phyloP scores from a whole-genome alignment of 257 asterid species.

The Perilla frutescens region DNA sequence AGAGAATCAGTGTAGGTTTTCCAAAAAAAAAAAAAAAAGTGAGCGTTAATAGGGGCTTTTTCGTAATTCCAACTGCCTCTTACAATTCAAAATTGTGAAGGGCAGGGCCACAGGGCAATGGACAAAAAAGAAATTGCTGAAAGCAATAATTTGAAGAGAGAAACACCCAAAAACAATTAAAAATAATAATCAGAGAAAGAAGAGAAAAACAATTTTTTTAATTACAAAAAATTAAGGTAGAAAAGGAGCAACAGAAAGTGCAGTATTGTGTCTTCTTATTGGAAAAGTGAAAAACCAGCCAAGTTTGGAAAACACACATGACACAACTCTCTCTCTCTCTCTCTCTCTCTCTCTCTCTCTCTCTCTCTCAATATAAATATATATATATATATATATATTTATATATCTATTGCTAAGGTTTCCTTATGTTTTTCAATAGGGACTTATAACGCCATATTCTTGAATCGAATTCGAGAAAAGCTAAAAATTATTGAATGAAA shows the following conservation, averaged over 20 bases:
- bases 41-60: slow-evolving; percentile 45
- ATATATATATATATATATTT: no score
- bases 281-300: neutral
- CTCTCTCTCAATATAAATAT: no score
- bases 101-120: slow-evolving; percentile 25
- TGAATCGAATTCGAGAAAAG: no score
- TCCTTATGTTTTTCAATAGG: no score
- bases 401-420: no score
- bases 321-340: no score
- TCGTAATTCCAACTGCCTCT: slow-evolving; percentile 28
- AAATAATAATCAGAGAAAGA: neutral
- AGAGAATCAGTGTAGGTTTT: slow-evolving; percentile 30
- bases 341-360: no score
- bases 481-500: no score
- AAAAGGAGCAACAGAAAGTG: neutral
- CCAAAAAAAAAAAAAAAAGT: neutral
- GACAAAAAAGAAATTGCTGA: slow-evolving; percentile 43
- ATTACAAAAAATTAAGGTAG: neutral
- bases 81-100: slow-evolving; percentile 38
- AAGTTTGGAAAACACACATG: no score
- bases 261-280: neutral
- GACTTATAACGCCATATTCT: no score
- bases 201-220: neutral
- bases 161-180: no score
- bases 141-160: slow-evolving; percentile 30